phyloP scores from a whole-genome alignment of 2,329 filamentous ascomycete species.

The Xylariales sp. region DNA sequence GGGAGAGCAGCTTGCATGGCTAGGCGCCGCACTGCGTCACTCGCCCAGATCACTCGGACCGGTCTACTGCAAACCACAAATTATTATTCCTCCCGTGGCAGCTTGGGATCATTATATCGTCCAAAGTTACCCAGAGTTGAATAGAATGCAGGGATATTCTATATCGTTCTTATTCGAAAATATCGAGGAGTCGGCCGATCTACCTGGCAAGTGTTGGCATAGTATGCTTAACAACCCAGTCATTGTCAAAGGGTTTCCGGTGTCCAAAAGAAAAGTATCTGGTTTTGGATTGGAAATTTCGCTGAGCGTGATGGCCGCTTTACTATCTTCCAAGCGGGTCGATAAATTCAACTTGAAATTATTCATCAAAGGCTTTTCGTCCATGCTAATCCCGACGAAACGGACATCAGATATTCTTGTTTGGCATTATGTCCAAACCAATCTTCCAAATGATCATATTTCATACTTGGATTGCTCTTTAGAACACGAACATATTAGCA shows the following conservation, averaged over 20 bases:
- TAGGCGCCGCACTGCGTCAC: constrained; percentile 23
- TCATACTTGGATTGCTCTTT: constrained; percentile 21
- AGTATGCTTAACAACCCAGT: constrained; percentile 21
- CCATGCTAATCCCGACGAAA: constrained; percentile 23
- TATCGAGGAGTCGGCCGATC: no score
- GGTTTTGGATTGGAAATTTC: constrained; percentile 25
- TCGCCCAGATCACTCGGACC: constrained; percentile 13
- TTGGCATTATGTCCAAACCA: constrained; percentile 26
- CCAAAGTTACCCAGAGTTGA: no score
- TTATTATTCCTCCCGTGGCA: no score
- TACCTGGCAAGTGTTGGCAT: constrained; percentile 23
- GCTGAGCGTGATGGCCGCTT: constrained; percentile 19
- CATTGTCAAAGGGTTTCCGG: constrained; percentile 25
- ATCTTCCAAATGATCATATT: constrained; percentile 16
- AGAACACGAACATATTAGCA: background rate
- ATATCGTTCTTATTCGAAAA: no score
- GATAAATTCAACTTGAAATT: constrained; percentile 18
- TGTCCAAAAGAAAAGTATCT: constrained; percentile 11
- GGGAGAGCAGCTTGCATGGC: constrained; percentile 30
- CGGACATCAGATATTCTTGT: constrained; percentile 12
- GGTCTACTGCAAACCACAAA: background rate
- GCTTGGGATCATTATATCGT: no score
- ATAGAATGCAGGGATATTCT: no score
- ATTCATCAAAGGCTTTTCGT: constrained; percentile 29
- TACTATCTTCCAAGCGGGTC: constrained; percentile 13